Evolutionary conservation across 495 filamentous ascomycete species (phyloP), one percentile per base, ranked within the genome.

Genomic region (Annulohypoxylon bovei): DNA sequence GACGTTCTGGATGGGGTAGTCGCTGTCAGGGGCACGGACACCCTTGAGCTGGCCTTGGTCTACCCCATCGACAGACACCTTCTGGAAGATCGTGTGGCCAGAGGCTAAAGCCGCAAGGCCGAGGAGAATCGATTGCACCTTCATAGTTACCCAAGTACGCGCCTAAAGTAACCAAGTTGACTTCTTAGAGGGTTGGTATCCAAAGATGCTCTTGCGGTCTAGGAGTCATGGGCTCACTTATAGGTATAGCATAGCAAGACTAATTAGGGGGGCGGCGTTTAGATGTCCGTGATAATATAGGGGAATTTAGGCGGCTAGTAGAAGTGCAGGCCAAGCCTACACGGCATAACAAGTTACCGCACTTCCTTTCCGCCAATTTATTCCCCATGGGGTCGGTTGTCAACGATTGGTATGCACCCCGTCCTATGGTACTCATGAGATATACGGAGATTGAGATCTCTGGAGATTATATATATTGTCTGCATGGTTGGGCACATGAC

Each of bases 11-110:
- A 82, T 77, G 6, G 81, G 81, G 69, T 71, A 76, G 74, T 82
- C 80, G 75, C 76, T 81, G 25, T 67, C 72, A 0, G 86, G 84
- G n/a, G 83, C 80, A 23, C 85, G 81, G 40, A 88, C 79, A 44
- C 84, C 86, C 47, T 80, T 81, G 23, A 83, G 79, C 66, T 84
- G 82, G 40, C 86, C 86, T 59, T 86, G 77, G 57, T 86, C 86
- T 12, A 75, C 78, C n/a, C 81, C 84, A 49, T 87, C 83, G 56
- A 87, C 81, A 3, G 82, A 82, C 18, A 88, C 70, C 52, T 79
- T 80, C 65, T 86, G 82, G 75, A 84, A 84, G 54, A 72, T 72
- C 37, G 64, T 56, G 32, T 72, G 70, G 30, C 64, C 40, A 33
- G 70, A 68, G 14, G 70, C 70, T 39, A 72, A 6, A 42, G 64